Percentiles rank a stretch among this genome's conserved stretches.
Evolutionary conservation across 2,329 filamentous ascomycete species (phyloP).

Genomic region (Aspergillus persii): DNA sequence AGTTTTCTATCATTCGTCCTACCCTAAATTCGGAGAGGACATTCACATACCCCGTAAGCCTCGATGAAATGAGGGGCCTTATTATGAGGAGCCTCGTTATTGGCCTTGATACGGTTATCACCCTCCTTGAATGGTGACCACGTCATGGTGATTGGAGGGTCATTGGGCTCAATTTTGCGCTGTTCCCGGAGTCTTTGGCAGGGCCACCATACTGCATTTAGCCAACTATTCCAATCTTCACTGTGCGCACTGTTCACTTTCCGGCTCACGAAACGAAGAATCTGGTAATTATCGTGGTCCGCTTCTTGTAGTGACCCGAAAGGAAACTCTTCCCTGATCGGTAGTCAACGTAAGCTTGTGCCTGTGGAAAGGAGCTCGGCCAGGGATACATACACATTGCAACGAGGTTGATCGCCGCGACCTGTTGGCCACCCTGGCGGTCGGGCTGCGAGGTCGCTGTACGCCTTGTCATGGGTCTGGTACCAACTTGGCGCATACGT

Average conservation of each 20-base stretch:
- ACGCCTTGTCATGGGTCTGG: background rate
- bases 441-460: background rate
- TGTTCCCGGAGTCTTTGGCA: background rate
- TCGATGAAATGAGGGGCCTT: background rate
- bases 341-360: background rate
- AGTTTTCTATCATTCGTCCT: too few species aligned
- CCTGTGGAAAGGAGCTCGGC: background rate
- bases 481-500: background rate
- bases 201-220: background rate
- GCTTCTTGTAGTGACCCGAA: slow-evolving; percentile 1
- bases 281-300: background rate
- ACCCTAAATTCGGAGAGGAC: too few species aligned
- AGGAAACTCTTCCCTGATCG: slow-evolving; percentile 1
- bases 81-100: background rate
- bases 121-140: background rate
- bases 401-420: background rate
- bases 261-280: background rate
- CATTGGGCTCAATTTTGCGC: background rate
- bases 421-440: background rate
- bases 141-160: background rate
- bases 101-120: slow-evolving; percentile 1
- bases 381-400: slow-evolving; percentile 1
- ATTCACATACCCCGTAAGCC: slow-evolving; percentile 1
- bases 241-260: background rate
- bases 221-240: background rate